A percentile compares a stretch with the other conserved stretches of the same genome.
Conservation (phyloP, 164 flowering plant genomes). For the Malania oleifera region DNA sequence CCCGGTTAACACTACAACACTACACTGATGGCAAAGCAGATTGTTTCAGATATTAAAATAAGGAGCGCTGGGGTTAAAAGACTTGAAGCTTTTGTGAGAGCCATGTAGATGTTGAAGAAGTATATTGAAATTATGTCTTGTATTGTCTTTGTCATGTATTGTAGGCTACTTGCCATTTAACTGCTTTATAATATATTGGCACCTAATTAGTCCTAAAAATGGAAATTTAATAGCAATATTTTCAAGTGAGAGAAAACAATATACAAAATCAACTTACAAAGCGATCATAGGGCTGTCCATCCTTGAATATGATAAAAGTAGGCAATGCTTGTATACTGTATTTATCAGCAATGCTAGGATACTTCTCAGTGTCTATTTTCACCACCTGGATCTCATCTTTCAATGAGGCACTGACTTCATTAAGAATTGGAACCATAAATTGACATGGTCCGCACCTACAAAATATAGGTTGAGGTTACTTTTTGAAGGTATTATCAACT, state of each 20-base stretch:
- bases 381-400: constrained; percentile 74
- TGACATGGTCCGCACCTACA: constrained; percentile 99
- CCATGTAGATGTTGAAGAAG: no score
- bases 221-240: no score
- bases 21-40: no score
- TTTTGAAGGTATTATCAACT: neutral
- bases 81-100: no score
- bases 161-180: no score
- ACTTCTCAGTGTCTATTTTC: constrained; percentile 92
- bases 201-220: no score
- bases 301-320: constrained; percentile 81
- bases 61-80: no score
- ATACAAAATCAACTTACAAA: constrained; percentile 59
- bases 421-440: constrained; percentile 77
- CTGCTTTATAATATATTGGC: no score
- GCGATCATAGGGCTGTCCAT: constrained; percentile 76
- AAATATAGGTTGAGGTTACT: neutral
- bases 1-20: no score
- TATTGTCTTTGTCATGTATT: no score
- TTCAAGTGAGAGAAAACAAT: neutral
- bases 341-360: constrained; percentile 68
- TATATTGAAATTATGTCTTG: no score
- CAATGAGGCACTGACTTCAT: constrained; percentile 54
- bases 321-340: constrained; percentile 79
- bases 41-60: no score